Evolutionary conservation across 208 protist species (phyloP).

Genomic region (Wallacemonas rigidus): DNA sequence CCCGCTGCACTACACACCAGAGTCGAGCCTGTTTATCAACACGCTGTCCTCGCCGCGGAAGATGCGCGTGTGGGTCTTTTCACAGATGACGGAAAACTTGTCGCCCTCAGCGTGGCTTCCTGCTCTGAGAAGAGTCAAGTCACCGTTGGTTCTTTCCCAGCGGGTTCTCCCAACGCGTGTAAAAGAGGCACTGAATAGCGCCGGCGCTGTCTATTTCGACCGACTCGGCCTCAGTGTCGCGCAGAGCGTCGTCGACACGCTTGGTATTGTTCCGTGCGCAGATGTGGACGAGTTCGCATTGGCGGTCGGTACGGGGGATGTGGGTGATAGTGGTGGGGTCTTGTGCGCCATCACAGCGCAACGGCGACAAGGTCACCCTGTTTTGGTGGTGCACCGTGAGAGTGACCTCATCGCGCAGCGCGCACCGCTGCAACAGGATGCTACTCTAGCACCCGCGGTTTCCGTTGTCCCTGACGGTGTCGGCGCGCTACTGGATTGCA

Average conservation of each 20-base stretch:
- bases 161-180: background rate
- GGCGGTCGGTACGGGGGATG: background rate
- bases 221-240: slow-evolving; percentile 10
- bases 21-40: slow-evolving; percentile 1
- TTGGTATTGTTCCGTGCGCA: background rate
- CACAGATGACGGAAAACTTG: background rate
- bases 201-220: slow-evolving; percentile 15
- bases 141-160: background rate
- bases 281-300: slow-evolving; percentile 8
- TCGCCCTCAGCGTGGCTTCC: background rate
- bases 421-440: too few relatives aligned
- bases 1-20: background rate
- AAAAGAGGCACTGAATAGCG: slow-evolving; percentile 18
- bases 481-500: background rate
- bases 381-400: too few relatives aligned
- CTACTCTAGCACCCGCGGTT: too few relatives aligned
- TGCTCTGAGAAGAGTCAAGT: background rate
- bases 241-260: background rate
- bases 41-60: background rate
- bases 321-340: too few relatives aligned
- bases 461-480: background rate
- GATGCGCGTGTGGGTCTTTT: background rate
- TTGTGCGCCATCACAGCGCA: background rate
- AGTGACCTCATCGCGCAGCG: too few relatives aligned
- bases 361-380: background rate